Conservation (phyloP, 331 rosid genomes). For the Pyrus hybrid region DNA sequence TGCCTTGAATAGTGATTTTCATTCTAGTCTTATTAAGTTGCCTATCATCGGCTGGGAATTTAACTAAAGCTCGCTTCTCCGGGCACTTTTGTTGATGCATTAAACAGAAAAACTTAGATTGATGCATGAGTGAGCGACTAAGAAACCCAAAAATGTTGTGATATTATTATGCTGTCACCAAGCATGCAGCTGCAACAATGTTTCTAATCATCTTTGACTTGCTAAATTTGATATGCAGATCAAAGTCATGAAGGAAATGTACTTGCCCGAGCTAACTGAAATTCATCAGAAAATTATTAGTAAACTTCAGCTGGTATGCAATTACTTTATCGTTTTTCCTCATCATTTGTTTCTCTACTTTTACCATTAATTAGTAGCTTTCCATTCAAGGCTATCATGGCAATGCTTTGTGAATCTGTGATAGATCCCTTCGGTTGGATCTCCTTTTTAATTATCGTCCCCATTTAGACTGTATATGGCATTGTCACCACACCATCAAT, state of each 20-base stretch:
- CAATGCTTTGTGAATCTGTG: too few relatives aligned
- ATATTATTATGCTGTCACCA: not conserved
- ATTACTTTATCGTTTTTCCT: not conserved
- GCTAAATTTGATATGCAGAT: conserved; percentile 36
- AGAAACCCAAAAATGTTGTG: not conserved
- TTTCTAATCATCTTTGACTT: conserved; percentile 7
- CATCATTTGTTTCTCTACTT: not conserved
- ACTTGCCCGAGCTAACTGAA: conserved; percentile 51
- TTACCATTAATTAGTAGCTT: not conserved
- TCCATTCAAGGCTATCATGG: not conserved
- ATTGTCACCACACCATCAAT: not conserved
- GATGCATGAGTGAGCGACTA: not conserved
- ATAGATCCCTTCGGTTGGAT: not conserved
- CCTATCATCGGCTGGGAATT: too few relatives aligned
- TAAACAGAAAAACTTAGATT: not conserved
- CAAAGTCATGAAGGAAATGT: conserved; percentile 53
- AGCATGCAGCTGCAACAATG: not conserved
- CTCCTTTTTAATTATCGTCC: not conserved
- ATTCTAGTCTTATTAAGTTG: not conserved
- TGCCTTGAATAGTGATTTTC: too few relatives aligned
- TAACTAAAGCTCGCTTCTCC: too few relatives aligned
- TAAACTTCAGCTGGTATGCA: conserved; percentile 49
- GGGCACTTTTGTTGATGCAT: not conserved
- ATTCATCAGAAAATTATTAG: conserved; percentile 43
- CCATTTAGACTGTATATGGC: not conserved